Evolutionary conservation across 164 flowering plant species (phyloP).

Genomic region (Santalum album): DNA sequence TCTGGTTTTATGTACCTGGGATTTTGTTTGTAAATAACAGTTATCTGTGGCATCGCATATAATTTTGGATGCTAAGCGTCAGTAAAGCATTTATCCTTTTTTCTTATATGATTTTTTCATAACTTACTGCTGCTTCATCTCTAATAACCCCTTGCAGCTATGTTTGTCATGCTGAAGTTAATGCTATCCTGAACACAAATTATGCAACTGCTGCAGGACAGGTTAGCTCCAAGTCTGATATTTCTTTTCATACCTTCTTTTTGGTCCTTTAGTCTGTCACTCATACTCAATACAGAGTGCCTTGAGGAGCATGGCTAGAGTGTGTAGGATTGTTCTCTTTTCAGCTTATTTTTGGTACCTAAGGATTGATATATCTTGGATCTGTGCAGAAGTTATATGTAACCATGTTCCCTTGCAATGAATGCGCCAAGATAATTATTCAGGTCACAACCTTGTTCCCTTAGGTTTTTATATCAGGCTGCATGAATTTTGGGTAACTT

Average conservation of each 20-base stretch:
- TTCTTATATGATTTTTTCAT: neutral
- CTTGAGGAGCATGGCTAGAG: no score
- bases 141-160: conserved; percentile 39
- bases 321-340: no score
- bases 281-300: no score
- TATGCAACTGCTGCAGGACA: conserved; percentile 95
- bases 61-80: neutral
- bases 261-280: neutral
- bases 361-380: neutral
- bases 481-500: no score
- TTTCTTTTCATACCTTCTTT: neutral
- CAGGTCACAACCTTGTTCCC: no score
- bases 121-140: conserved; percentile 1
- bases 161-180: conserved; percentile 97
- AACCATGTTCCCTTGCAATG: conserved; percentile 97
- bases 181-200: conserved; percentile 87
- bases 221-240: conserved; percentile 25
- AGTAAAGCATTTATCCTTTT: neutral
- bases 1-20: neutral
- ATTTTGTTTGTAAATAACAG: neutral
- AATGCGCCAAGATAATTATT: conserved; percentile 91
- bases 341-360: neutral
- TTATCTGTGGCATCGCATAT: neutral
- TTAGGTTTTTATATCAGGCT: no score
- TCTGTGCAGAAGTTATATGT: conserved; percentile 78